Conservation (phyloP, 2,329 filamentous ascomycete species). For the Colletotrichum brevisporum region DNA sequence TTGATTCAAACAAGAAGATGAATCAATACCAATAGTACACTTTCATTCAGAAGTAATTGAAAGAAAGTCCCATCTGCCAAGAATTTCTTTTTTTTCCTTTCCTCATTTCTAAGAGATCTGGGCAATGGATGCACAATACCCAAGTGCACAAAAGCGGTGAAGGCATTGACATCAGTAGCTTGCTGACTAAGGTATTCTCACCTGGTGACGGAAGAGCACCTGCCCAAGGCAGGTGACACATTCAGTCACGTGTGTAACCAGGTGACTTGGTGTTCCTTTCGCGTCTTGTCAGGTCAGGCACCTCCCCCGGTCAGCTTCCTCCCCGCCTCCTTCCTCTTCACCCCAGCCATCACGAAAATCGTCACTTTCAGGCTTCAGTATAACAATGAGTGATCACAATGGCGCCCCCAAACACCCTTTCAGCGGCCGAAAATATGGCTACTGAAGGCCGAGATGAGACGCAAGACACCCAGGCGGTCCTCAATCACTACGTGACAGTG, state of each 20-base stretch:
- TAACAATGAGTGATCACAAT: slow-evolving; percentile 44
- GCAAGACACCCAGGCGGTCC: slow-evolving; percentile 61
- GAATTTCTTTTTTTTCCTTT: no score
- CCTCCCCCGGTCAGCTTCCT: neutral
- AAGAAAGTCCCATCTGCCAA: no score
- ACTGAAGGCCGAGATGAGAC: slow-evolving; percentile 53
- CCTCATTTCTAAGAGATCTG: no score
- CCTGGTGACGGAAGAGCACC: no score
- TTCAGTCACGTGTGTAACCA: neutral
- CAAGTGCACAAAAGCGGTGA: no score
- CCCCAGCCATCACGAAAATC: slow-evolving; percentile 7
- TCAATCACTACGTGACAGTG: slow-evolving; percentile 54
- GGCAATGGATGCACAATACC: no score
- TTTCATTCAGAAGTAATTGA: no score
- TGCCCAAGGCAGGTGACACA: no score
- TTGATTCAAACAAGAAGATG: no score
- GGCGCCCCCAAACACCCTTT: slow-evolving; percentile 47
- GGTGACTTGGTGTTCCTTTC: slow-evolving; percentile 17
- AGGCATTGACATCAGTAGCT: no score
- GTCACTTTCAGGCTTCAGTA: neutral
- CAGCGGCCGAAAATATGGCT: slow-evolving; percentile 46
- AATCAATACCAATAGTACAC: no score
- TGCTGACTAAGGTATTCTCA: no score
- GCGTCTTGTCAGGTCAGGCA: neutral
- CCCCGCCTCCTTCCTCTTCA: neutral